These are phyloP conservation scores for Inga leiocalycina DNA, from an alignment of 306 rosid genomes.

Conservation along the genomic window DNA sequence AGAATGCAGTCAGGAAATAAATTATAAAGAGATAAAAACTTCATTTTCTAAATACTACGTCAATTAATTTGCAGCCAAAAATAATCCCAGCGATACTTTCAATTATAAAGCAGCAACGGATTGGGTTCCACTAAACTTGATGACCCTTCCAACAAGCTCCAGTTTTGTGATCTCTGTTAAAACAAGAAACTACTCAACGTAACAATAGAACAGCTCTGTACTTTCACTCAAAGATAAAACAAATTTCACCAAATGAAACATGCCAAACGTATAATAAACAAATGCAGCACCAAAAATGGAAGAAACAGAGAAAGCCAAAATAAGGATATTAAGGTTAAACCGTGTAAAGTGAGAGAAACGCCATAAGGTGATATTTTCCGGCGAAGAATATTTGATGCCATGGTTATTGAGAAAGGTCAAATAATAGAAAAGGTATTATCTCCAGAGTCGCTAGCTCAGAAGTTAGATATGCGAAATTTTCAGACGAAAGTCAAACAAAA, in stretches of 20 bases:
- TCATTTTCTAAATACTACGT: neutral
- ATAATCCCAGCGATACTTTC: neutral
- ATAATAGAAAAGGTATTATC: neutral
- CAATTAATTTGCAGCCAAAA: neutral
- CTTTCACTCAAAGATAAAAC: neutral
- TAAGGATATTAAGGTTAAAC: conserved; percentile 27
- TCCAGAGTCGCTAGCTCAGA: neutral
- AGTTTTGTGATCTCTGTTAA: neutral
- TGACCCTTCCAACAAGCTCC: neutral
- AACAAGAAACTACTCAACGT: neutral
- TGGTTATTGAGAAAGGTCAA: conserved; percentile 5
- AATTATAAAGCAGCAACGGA: neutral
- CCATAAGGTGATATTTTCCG: conserved; percentile 37
- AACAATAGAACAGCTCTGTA: neutral
- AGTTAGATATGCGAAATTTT: neutral
- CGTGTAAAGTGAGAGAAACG: conserved; percentile 46
- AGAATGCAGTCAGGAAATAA: neutral
- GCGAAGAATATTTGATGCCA: conserved; percentile 59
- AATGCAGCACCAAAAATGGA: too few relatives aligned
- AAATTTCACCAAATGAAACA: neutral
- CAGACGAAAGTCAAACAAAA: neutral
- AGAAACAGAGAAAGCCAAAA: neutral
- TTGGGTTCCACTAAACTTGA: neutral
- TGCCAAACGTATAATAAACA: neutral
- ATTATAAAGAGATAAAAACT: neutral